A percentile compares a stretch with the other conserved stretches of the same genome.
Conservation (phyloP, 1,284 basidiomycete genomes). For the Cystobasidium slooffiae region DNA sequence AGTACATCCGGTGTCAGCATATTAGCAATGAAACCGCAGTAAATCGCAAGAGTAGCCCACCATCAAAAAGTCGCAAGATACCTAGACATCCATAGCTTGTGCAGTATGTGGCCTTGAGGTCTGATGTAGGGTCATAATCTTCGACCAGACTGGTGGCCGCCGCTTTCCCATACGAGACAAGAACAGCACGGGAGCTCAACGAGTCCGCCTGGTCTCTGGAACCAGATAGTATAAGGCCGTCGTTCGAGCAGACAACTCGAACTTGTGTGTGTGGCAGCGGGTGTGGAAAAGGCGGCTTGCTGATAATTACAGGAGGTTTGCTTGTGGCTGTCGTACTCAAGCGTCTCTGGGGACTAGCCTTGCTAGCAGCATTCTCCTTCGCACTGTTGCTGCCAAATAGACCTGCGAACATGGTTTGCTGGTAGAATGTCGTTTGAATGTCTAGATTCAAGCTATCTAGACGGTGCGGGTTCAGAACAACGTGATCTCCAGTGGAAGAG, state of each 20-base stretch:
- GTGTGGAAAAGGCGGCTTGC: slow-evolving; percentile 38
- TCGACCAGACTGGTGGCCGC: slow-evolving; percentile 6
- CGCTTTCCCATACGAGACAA: slow-evolving; percentile 21
- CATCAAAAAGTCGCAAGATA: slow-evolving; percentile 37
- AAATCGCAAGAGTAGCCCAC: slow-evolving; percentile 2
- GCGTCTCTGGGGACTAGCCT: neutral
- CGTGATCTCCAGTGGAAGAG: too few species aligned
- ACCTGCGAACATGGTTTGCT: slow-evolving; percentile 21
- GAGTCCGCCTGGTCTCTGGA: neutral
- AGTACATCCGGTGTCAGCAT: neutral
- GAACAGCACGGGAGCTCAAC: neutral
- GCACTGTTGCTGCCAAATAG: slow-evolving; percentile 34
- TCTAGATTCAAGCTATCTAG: too few species aligned
- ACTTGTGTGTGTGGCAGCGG: slow-evolving; percentile 38
- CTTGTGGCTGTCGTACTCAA: slow-evolving; percentile 12
- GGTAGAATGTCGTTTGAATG: too few species aligned
- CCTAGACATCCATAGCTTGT: slow-evolving; percentile 33
- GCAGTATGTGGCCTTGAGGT: neutral
- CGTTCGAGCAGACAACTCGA: neutral
- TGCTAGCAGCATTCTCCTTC: slow-evolving; percentile 4
- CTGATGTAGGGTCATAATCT: neutral
- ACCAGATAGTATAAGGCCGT: slow-evolving; percentile 30
- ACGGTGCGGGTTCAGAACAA: too few species aligned
- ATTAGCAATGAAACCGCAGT: too few species aligned
- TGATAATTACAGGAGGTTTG: slow-evolving; percentile 1